Base-by-base conservation (phyloP, 441 rosid genomes). In the Aleurites moluccanus region DNA sequence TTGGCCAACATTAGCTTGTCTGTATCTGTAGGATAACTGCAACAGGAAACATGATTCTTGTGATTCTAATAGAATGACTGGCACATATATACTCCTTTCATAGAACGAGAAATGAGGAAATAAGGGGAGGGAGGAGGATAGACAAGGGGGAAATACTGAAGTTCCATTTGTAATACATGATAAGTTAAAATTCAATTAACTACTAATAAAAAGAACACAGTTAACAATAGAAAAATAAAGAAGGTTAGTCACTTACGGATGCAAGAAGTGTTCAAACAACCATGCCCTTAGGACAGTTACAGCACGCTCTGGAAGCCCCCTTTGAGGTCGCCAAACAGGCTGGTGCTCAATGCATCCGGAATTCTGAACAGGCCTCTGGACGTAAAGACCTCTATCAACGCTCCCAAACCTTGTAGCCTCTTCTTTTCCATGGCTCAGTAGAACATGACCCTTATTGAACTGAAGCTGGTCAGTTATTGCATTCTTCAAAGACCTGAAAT, bases 301-400 rank as follows among this genome's bases (percentile, higher is more conserved):
- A 8, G 96, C 92, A 49, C 94, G 91, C 83, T 91, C 98, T 9
- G 97, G 98, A 56, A 93, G 88, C 65, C 96, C 98, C 68, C 96
- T 84, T 65, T 93, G 98, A 23, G 98, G 94, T 70, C 97, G 85
- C 97, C 96, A 93, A 23, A 88, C 88, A 62, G 91, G 91, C 73
- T 90, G 95, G 82, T 88, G 90, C 27, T 90, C 91, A 40, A 80
- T 77, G 73, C 83, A 82, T 62, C 86, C 87, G 2, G 88, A 71
- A 70, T 77, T 86, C 60, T 83, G 81, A 42, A 81, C 79, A 57
- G 84, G 77, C 77, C 87, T 85, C 75, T 80, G 92, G 74, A 77
- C 77, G 74, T 81, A 72, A 50, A 79, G 78, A 57, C 77, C 67
- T 69, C 85, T 87, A 55, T 86, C 89, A 28, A 77, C 75, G 49